Evolutionary conservation across 1,284 basidiomycete genomes (phyloP).

Genomic region (Testicularia cyperi): DNA sequence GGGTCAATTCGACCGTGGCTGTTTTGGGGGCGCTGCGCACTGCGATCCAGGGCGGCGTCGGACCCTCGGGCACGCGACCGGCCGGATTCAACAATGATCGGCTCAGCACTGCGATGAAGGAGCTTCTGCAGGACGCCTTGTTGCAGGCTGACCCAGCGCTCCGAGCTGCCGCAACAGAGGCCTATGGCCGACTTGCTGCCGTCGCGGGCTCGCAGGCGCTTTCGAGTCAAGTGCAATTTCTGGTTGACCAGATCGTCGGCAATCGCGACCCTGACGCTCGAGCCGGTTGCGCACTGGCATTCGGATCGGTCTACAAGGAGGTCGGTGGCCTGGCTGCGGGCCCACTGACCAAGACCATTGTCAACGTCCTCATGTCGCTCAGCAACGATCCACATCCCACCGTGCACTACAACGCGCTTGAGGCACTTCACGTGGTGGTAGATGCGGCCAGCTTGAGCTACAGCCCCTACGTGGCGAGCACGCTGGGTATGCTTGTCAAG

Average conservation of each 20-base stretch:
- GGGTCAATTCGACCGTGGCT: conserved; percentile 80
- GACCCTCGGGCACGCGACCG: conserved; percentile 40
- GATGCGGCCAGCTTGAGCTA: conserved; percentile 90
- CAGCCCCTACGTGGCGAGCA: conserved; percentile 81
- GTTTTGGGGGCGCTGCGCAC: conserved; percentile 72
- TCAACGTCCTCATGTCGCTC: conserved; percentile 92
- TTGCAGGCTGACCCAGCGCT: conserved; percentile 78
- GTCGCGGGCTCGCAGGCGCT: conserved; percentile 83
- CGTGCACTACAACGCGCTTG: conserved; percentile 90
- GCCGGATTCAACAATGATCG: conserved; percentile 65
- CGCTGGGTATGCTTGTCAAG: conserved; percentile 86
- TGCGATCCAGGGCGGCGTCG: conserved; percentile 26
- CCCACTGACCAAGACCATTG: conserved; percentile 90
- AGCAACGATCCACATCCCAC: conserved; percentile 94
- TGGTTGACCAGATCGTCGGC: conserved; percentile 93
- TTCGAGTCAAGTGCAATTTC: conserved; percentile 81
- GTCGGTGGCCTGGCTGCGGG: conserved; percentile 92
- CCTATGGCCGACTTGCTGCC: conserved; percentile 82
- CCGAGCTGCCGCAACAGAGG: conserved; percentile 80
- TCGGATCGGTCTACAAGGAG: conserved; percentile 88
- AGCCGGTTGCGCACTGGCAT: conserved; percentile 88
- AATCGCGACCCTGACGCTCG: conserved; percentile 91
- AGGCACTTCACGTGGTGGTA: conserved; percentile 81
- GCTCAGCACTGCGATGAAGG: conserved; percentile 71
- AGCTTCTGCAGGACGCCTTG: conserved; percentile 80